Evolutionary conservation across 2,329 filamentous ascomycete species (phyloP), one percentile per base, ranked within the genome.

Genomic region (Aspergillus awamori): DNA sequence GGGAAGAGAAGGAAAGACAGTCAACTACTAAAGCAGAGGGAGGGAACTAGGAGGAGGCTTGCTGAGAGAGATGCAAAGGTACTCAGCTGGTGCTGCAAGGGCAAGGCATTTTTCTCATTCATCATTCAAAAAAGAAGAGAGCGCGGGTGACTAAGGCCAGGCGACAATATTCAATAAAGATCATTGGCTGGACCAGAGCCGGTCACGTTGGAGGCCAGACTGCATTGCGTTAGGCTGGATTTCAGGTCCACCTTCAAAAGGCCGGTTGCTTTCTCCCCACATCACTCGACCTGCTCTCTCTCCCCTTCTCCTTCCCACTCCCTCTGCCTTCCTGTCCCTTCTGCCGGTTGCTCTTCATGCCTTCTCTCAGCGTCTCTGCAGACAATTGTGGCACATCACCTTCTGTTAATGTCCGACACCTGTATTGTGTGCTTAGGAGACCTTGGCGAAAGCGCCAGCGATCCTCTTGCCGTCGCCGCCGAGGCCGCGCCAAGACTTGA

Each of bases 351-450:
- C 70, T 71, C 74, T 76, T 76, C 71, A 79, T 79, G 74, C 73
- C 73, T 74, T 68, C 72, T 68, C 61, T 67, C 63, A 74, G 65
- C 60, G 64, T 66, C 60, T 63, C 67, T 69, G 63, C 68, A 65
- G 63, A 69, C 62, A 69, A 63, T 61, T 63, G 70, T 69, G 67
- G 66, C 67, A 69, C 63, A 58, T 63, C 65, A 65, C 66, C 66
- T 62, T 68, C 72, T 67, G 69, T 74, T 69, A 73, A 88, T 87
- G 87, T 84, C 86, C 78, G 86, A 88, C 76, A 86, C 85, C 70
- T 89, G 87, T 79, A 89, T 89, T 79, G 87, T 89, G 76, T 89
- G 87, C 81, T 82, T 89, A 80, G 87, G 86, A 81, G 86, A 89
- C 81, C 84, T 89, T 79, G 84, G 82, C 77, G 82, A 81, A 80